Conservation (phyloP, 306 rosid species). For the Dryas alaskensis region DNA sequence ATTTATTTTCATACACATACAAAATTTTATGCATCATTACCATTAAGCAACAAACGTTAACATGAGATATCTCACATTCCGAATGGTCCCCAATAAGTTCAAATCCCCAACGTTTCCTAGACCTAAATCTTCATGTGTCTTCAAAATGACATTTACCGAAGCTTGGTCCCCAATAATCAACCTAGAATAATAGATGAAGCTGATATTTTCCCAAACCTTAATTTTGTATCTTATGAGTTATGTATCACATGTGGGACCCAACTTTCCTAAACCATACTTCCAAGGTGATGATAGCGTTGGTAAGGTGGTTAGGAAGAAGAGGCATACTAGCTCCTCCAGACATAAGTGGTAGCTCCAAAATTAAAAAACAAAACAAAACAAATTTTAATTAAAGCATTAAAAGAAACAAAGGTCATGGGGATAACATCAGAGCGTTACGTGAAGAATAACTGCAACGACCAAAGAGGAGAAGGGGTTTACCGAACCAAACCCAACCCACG, state of each 20-base stretch:
- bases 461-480: slow-evolving; percentile 43
- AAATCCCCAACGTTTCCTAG: no score
- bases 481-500: slow-evolving; percentile 44
- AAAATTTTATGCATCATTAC: no score
- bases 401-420: neutral
- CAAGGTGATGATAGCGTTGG: slow-evolving; percentile 37
- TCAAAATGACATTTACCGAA: neutral
- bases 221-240: neutral
- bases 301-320: slow-evolving; percentile 52
- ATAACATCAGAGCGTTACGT: slow-evolving; percentile 27
- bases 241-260: slow-evolving; percentile 1
- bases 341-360: no score
- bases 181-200: neutral
- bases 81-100: no score
- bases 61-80: neutral
- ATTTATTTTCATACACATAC: no score
- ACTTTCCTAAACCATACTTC: slow-evolving; percentile 24
- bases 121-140: neutral
- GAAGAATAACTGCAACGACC: slow-evolving; percentile 39
- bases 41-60: no score
- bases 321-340: slow-evolving; percentile 13
- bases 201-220: neutral
- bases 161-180: neutral
- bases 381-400: neutral
- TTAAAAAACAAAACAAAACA: neutral